Conservation (phyloP, 495 filamentous ascomycete genomes). For the Penicillium egyptiacum region DNA sequence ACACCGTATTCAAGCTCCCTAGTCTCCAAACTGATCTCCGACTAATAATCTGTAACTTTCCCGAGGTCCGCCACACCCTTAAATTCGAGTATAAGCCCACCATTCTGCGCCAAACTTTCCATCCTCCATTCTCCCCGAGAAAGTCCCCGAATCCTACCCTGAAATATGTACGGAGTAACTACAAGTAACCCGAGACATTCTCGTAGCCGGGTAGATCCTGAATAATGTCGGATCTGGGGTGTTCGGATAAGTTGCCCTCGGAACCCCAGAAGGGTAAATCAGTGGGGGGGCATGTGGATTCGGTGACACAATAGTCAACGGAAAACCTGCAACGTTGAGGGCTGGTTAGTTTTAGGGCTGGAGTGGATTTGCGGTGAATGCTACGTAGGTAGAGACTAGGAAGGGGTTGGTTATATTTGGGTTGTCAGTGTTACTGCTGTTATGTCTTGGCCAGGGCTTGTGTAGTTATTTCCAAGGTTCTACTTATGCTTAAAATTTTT, state of each 20-base stretch:
- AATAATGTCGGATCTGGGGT: neutral
- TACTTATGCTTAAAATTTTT: too few relatives aligned
- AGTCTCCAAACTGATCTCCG: neutral
- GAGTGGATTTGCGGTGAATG: neutral
- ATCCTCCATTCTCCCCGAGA: neutral
- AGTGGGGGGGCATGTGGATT: slow-evolving; percentile 12
- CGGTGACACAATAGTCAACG: slow-evolving; percentile 8
- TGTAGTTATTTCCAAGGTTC: too few relatives aligned
- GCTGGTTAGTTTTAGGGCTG: neutral
- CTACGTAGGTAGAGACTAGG: neutral
- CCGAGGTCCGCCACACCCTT: too few relatives aligned
- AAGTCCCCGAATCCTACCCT: neutral
- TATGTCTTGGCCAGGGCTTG: too few relatives aligned
- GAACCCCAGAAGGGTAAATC: slow-evolving; percentile 9
- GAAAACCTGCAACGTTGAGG: slow-evolving; percentile 7
- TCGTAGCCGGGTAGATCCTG: neutral
- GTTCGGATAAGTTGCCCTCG: slow-evolving; percentile 15
- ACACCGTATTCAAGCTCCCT: too few relatives aligned
- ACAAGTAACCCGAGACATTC: slow-evolving; percentile 9
- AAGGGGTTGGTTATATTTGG: neutral
- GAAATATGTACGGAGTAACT: neutral
- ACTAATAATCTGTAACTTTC: neutral
- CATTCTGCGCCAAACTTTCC: neutral
- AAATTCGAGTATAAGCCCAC: neutral
- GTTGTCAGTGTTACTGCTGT: too few relatives aligned